Conservation (phyloP, 2,329 filamentous ascomycete genomes). For the Coniosporium tulheliwenetii region DNA sequence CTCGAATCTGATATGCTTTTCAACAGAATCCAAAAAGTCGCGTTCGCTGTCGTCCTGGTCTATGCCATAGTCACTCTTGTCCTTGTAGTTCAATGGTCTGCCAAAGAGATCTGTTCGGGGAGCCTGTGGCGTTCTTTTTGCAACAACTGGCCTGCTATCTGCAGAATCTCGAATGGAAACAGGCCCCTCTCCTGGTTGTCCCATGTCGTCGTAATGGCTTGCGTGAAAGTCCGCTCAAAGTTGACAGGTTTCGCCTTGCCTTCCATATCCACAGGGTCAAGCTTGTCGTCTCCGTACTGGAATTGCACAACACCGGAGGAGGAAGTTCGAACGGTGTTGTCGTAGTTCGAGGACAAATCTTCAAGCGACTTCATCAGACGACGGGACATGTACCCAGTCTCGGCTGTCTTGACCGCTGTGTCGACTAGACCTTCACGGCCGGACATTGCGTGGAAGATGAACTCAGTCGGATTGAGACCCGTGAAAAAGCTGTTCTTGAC, state of each 20-base stretch:
- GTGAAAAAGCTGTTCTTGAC: constrained; percentile 96
- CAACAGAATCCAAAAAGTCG: constrained; percentile 65
- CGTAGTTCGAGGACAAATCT: constrained; percentile 84
- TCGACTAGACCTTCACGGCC: constrained; percentile 97
- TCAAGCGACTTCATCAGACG: constrained; percentile 96
- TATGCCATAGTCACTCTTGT: constrained; percentile 48
- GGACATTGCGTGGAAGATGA: constrained; percentile 96
- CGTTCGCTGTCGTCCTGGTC: constrained; percentile 56
- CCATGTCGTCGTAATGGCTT: constrained; percentile 62
- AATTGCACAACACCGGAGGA: constrained; percentile 85
- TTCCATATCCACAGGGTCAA: constrained; percentile 97
- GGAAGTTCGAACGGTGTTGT: constrained; percentile 87
- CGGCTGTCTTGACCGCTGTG: constrained; percentile 96
- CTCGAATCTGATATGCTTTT: constrained; percentile 43
- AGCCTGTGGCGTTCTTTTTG: constrained; percentile 52
- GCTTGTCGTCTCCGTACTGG: constrained; percentile 87
- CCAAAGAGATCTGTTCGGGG: constrained; percentile 45
- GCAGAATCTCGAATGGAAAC: constrained; percentile 56
- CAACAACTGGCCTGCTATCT: constrained; percentile 52
- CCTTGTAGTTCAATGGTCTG: constrained; percentile 51
- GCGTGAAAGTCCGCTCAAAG: constrained; percentile 80
- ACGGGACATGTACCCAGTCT: constrained; percentile 98
- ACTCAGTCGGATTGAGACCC: constrained; percentile 77
- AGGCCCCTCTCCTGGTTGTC: constrained; percentile 60
- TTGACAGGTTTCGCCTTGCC: constrained; percentile 82